These are phyloP conservation scores for Colletotrichum lentis DNA, from an alignment of 2,329 filamentous ascomycete genomes.

Conservation along the genomic window DNA sequence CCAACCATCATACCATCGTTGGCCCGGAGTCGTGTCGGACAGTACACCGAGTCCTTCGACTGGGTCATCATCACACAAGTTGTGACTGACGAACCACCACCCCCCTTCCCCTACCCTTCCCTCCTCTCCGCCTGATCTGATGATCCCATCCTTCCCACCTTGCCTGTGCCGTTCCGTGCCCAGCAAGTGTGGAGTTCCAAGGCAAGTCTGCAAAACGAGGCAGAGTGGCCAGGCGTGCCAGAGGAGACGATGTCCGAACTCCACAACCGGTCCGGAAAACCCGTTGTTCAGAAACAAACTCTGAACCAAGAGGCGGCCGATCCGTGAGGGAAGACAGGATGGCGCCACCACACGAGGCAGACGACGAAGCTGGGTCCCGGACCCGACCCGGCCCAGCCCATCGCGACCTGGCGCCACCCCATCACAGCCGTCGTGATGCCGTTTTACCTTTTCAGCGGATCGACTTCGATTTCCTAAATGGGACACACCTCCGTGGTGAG, in stretches of 20 bases:
- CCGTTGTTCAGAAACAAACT: constrained; percentile 36
- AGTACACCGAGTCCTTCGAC: constrained; percentile 21
- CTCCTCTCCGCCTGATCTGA: constrained; percentile 4
- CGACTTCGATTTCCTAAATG: constrained; percentile 26
- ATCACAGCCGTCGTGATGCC: constrained; percentile 16
- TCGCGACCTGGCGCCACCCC: background rate
- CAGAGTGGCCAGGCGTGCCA: background rate
- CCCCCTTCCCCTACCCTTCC: background rate
- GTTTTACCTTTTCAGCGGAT: constrained; percentile 31
- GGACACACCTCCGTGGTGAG: constrained; percentile 32
- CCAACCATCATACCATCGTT: constrained; percentile 3
- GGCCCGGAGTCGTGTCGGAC: constrained; percentile 14
- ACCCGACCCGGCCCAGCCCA: too few species aligned
- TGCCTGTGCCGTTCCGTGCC: constrained; percentile 23
- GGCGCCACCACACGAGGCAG: background rate
- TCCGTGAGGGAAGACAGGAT: constrained; percentile 11
- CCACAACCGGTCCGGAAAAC: constrained; percentile 25
- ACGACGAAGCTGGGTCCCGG: background rate
- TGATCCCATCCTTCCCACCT: background rate
- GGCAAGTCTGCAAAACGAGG: constrained; percentile 4
- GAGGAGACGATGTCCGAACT: constrained; percentile 16
- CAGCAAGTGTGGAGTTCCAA: constrained; percentile 7
- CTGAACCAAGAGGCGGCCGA: constrained; percentile 20
- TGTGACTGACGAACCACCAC: constrained; percentile 5
- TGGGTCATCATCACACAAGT: constrained; percentile 14